These are phyloP conservation scores for Sisymbrium irio DNA, from an alignment of 345 rosid genomes.

Conservation along the genomic window DNA sequence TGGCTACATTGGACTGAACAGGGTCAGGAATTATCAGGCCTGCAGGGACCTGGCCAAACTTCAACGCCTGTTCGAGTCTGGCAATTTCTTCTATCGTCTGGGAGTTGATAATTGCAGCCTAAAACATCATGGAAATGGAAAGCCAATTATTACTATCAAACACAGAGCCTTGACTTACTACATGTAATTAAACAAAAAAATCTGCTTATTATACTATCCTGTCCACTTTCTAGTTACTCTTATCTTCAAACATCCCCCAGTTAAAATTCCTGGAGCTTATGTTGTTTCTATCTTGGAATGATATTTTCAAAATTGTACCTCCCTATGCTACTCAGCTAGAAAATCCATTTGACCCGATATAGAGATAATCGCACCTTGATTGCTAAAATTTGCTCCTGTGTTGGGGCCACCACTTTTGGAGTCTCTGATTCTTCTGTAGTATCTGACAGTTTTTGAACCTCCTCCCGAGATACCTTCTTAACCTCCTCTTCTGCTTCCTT, in stretches of 20 bases:
- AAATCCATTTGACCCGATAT: neutral
- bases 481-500: constrained; percentile 89
- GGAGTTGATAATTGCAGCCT: constrained; percentile 99
- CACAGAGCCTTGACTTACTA: neutral
- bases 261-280: neutral
- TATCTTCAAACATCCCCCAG: neutral
- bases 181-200: constrained; percentile 1
- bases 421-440: constrained; percentile 52
- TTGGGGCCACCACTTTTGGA: constrained; percentile 84
- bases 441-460: constrained; percentile 52
- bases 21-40: constrained; percentile 59
- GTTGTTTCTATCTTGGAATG: neutral
- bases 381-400: constrained; percentile 90
- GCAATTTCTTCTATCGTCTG: constrained; percentile 99
- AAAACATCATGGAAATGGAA: constrained; percentile 36
- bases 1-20: constrained; percentile 4
- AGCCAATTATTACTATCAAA: constrained; percentile 15
- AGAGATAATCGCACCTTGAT: constrained; percentile 66
- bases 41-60: constrained; percentile 91
- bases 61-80: constrained; percentile 94
- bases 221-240: constrained; percentile 4
- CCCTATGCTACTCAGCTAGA: neutral
- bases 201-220: neutral
- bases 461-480: constrained; percentile 65
- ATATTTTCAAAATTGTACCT: neutral